A percentile compares a stretch with the other conserved stretches of the same genome.
Conservation (phyloP, 306 rosid species). For the Sindora glabra region DNA sequence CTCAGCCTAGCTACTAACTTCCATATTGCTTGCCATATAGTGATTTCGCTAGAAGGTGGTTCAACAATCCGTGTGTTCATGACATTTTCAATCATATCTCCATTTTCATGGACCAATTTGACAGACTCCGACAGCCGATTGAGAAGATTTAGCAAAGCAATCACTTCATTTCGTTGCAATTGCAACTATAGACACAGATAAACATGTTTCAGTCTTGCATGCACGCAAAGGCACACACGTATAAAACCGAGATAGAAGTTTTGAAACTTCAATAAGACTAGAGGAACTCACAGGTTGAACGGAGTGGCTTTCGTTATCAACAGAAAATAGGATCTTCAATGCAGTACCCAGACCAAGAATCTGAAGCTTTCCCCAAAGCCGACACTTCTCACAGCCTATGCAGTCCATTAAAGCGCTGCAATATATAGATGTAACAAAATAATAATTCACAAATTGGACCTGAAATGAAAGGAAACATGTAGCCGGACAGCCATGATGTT, state of each 20-base stretch:
- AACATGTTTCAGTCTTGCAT: not conserved
- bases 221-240: not conserved
- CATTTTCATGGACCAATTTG: slow-evolving; percentile 37
- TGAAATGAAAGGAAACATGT: not conserved
- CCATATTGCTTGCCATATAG: slow-evolving; percentile 33
- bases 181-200: slow-evolving; percentile 20
- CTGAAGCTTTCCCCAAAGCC: slow-evolving; percentile 79
- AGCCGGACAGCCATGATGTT: not conserved
- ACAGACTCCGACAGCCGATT: slow-evolving; percentile 54
- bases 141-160: slow-evolving; percentile 51
- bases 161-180: slow-evolving; percentile 57
- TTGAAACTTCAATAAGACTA: not conserved
- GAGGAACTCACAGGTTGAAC: slow-evolving; percentile 28
- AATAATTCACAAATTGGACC: not conserved
- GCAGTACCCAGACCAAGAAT: slow-evolving; percentile 71
- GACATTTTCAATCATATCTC: slow-evolving; percentile 19
- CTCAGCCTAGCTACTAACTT: slow-evolving; percentile 8
- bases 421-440: not conserved
- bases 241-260: not conserved
- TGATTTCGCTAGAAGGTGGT: slow-evolving; percentile 9
- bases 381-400: slow-evolving; percentile 64
- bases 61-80: slow-evolving; percentile 17
- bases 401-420: slow-evolving; percentile 62
- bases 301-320: slow-evolving; percentile 22
- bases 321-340: slow-evolving; percentile 54